phyloP scores from a whole-genome alignment of 208 protist genomes.

The Perkinsela sp. region DNA sequence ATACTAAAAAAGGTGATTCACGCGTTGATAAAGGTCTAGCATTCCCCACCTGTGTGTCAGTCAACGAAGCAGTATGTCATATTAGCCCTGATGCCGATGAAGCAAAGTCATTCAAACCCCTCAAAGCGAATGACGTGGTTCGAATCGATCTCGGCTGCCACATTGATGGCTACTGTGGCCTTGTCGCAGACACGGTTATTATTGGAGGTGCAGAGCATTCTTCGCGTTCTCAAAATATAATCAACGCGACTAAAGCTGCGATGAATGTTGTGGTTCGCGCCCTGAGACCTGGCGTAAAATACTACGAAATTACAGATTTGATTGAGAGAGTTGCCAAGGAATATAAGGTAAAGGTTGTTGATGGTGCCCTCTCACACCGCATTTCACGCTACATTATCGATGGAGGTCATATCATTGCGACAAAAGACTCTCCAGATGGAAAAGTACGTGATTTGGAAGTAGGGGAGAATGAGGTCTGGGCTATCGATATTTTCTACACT shows the following conservation, averaged over 20 bases:
- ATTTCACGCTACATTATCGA: slow-evolving; percentile 90
- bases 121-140: slow-evolving; percentile 68
- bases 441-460: slow-evolving; percentile 75
- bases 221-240: slow-evolving; percentile 66
- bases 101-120: slow-evolving; percentile 20
- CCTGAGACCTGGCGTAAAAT: slow-evolving; percentile 44
- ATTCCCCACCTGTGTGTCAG: slow-evolving; percentile 93
- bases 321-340: slow-evolving; percentile 77
- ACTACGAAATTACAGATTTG: slow-evolving; percentile 69
- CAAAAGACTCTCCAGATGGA: slow-evolving; percentile 58
- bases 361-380: slow-evolving; percentile 91
- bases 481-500: slow-evolving; percentile 54
- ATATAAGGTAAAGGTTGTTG: slow-evolving; percentile 69
- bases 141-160: slow-evolving; percentile 95
- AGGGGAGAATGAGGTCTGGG: slow-evolving; percentile 63
- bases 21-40: slow-evolving; percentile 84
- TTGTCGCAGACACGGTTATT: slow-evolving; percentile 82
- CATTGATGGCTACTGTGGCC: slow-evolving; percentile 85
- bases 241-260: slow-evolving; percentile 76
- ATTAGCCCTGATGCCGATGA: slow-evolving; percentile 75
- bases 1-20: slow-evolving; percentile 12
- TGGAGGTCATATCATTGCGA: slow-evolving; percentile 76
- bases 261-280: slow-evolving; percentile 63
- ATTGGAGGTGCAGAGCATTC: slow-evolving; percentile 40
- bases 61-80: slow-evolving; percentile 92